phyloP scores from a whole-genome alignment of 2,329 filamentous ascomycete genomes.

The Diaporthe citriasiana region DNA sequence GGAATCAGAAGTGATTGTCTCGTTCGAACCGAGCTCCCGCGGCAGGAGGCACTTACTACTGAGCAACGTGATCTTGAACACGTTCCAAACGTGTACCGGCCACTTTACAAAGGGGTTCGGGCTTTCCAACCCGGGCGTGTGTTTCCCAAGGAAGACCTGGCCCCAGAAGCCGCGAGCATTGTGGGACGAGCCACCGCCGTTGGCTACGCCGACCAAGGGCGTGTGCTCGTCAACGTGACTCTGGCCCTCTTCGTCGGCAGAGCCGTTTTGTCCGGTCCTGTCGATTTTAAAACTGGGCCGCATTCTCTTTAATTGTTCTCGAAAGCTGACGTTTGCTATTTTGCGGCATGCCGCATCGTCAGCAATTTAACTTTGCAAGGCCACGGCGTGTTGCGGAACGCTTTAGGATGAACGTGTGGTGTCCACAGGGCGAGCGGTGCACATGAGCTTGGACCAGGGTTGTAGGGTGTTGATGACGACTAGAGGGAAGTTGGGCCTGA shows the following conservation, averaged over 20 bases:
- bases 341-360: slow-evolving; percentile 38
- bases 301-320: slow-evolving; percentile 37
- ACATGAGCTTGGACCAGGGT: slow-evolving; percentile 19
- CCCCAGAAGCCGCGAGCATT: slow-evolving; percentile 47
- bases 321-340: slow-evolving; percentile 40
- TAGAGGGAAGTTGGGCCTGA: slow-evolving; percentile 13
- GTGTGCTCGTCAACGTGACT: slow-evolving; percentile 53
- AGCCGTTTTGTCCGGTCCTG: slow-evolving; percentile 5
- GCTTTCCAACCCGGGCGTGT: slow-evolving; percentile 67
- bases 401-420: slow-evolving; percentile 2
- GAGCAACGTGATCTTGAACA: slow-evolving; percentile 69
- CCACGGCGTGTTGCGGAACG: not conserved
- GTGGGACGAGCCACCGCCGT: slow-evolving; percentile 42
- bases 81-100: slow-evolving; percentile 66
- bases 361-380: slow-evolving; percentile 33
- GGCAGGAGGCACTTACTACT: slow-evolving; percentile 64
- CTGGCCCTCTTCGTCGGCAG: slow-evolving; percentile 13
- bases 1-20: not conserved
- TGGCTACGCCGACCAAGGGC: slow-evolving; percentile 58
- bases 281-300: slow-evolving; percentile 32
- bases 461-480: slow-evolving; percentile 21
- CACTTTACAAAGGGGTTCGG: slow-evolving; percentile 60
- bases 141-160: slow-evolving; percentile 63
- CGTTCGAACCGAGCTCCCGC: not conserved
- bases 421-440: not conserved